These are phyloP conservation scores for Verticillium nubilum DNA, from an alignment of 2,329 filamentous ascomycete genomes.

Conservation along the genomic window DNA sequence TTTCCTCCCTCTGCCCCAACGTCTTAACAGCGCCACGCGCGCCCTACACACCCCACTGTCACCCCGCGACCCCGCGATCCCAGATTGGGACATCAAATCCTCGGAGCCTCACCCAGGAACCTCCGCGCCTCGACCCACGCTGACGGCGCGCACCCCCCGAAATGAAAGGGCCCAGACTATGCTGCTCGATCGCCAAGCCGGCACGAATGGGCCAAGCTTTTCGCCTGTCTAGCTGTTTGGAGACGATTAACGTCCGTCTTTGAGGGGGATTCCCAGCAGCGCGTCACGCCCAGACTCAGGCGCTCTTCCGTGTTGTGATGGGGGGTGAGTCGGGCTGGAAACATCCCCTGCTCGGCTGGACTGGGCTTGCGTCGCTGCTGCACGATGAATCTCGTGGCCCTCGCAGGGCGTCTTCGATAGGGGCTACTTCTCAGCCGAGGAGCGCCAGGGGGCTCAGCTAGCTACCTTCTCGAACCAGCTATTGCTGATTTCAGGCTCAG, in stretches of 20 bases:
- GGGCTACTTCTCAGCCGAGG: neutral
- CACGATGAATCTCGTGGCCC: neutral
- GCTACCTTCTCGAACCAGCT: neutral
- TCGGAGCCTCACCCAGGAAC: constrained; percentile 8
- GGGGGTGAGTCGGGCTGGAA: neutral
- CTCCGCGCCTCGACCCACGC: constrained; percentile 6
- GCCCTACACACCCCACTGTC: neutral
- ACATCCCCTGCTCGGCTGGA: neutral
- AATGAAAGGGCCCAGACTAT: neutral
- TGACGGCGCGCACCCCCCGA: neutral
- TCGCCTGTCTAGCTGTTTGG: neutral
- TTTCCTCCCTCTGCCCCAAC: neutral
- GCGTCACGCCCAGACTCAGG: neutral
- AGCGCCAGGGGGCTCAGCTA: neutral
- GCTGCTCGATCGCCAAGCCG: neutral
- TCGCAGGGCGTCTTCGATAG: neutral
- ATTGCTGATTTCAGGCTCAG: neutral
- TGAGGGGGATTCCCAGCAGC: neutral
- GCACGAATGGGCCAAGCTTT: neutral
- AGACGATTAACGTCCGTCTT: neutral
- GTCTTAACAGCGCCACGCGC: neutral
- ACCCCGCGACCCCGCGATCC: constrained; percentile 5
- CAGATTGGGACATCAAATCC: constrained; percentile 11
- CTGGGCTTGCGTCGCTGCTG: neutral
- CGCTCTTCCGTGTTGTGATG: neutral